Conservation (phyloP, 2,329 filamentous ascomycete species). For the Byssochlamys sp. region DNA sequence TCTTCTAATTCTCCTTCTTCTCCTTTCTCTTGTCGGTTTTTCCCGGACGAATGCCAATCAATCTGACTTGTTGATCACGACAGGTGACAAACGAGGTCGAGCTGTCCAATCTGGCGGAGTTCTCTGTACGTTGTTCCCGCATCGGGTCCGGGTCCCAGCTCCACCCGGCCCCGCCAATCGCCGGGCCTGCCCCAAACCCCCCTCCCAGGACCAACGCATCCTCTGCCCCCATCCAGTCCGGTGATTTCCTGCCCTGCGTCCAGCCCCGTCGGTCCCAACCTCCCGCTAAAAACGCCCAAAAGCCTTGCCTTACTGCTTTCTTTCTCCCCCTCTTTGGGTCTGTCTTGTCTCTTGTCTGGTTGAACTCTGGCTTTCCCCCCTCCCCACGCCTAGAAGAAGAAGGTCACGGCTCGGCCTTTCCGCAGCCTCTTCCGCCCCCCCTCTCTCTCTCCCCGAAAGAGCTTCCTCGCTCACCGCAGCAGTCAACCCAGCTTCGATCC, state of each 20-base stretch:
- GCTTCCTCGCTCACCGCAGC: too few species aligned
- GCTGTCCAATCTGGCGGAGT: not conserved
- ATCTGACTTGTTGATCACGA: not conserved
- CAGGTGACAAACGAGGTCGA: not conserved
- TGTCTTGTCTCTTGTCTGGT: not conserved
- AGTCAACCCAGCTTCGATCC: too few species aligned
- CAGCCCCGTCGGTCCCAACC: conserved; percentile 9
- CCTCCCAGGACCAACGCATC: not conserved
- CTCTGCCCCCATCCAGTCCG: not conserved
- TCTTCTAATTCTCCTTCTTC: too few species aligned
- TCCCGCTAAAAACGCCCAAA: conserved; percentile 14
- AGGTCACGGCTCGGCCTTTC: too few species aligned
- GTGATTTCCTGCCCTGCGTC: conserved; percentile 8
- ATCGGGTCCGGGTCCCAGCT: not conserved
- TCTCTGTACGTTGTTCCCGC: not conserved
- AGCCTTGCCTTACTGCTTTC: conserved; percentile 3
- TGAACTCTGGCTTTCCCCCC: too few species aligned
- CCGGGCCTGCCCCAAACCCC: not conserved
- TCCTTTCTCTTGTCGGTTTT: not conserved
- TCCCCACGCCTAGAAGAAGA: too few species aligned
- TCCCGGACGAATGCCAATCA: not conserved
- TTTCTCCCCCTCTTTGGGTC: conserved; percentile 4
- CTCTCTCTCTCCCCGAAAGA: too few species aligned
- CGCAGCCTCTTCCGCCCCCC: too few species aligned
- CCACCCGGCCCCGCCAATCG: not conserved